A percentile compares a stretch with the other conserved stretches of the same genome.
Conservation (phyloP, 441 rosid genomes). For the Flueggea neowawraea region DNA sequence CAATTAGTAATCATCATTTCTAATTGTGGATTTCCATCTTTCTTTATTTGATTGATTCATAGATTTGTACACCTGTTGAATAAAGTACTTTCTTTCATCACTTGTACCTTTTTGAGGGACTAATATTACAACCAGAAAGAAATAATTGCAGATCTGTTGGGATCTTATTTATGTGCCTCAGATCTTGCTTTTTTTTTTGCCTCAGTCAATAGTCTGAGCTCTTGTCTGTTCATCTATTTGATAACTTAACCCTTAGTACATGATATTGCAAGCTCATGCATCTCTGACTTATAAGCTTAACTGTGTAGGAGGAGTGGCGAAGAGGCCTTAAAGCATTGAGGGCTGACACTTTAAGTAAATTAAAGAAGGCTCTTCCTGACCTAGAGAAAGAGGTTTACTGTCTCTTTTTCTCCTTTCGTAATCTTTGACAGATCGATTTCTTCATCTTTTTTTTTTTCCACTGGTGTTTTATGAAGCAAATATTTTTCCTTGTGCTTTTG, state of each 20-base stretch:
- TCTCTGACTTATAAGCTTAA: conserved; percentile 7
- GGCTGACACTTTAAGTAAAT: conserved; percentile 74
- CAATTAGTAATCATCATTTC: too few relatives aligned
- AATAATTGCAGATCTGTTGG: too few relatives aligned
- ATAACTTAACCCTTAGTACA: not conserved
- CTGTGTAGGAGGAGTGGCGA: conserved; percentile 85
- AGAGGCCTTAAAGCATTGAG: conserved; percentile 77
- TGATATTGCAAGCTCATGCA: not conserved
- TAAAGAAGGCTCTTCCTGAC: conserved; percentile 88
- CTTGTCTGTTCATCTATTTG: too few relatives aligned
- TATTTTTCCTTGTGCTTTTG: conserved; percentile 16
- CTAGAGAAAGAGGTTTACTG: conserved; percentile 65
- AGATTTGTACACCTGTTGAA: too few relatives aligned
- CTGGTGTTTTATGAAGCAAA: not conserved
- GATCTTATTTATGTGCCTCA: too few relatives aligned
- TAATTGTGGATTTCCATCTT: too few relatives aligned
- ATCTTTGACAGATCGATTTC: not conserved
- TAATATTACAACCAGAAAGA: too few relatives aligned
- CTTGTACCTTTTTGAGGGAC: too few relatives aligned
- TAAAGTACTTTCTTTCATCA: too few relatives aligned
- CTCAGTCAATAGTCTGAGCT: too few relatives aligned
- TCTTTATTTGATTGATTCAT: too few relatives aligned
- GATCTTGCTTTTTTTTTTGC: too few relatives aligned
- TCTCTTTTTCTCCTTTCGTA: not conserved
- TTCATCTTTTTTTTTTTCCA: not conserved